Evolutionary conservation across 176 grass and related monocot species (phyloP).

Genomic region (Oryza brachyantha): DNA sequence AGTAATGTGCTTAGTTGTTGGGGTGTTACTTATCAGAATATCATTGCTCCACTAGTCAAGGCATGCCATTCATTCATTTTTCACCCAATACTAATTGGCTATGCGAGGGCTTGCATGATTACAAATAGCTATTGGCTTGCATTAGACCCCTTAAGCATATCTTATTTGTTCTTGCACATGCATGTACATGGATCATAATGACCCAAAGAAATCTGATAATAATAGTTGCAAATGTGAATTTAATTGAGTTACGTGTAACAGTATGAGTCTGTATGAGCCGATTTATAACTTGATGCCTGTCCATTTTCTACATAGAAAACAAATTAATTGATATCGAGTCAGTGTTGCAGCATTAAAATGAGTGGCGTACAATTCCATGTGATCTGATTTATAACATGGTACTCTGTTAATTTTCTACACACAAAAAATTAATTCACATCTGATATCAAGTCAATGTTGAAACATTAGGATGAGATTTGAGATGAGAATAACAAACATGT

Average conservation of each 20-base stretch:
- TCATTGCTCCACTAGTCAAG: neutral
- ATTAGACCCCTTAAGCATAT: neutral
- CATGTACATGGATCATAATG: neutral
- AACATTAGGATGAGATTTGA: neutral
- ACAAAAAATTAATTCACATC: neutral
- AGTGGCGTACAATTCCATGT: too few relatives aligned
- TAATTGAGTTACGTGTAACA: neutral
- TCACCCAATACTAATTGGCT: neutral
- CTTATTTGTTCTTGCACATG: neutral
- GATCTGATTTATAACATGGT: neutral
- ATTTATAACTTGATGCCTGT: neutral
- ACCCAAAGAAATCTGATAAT: neutral
- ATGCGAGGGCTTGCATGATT: neutral
- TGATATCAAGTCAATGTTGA: neutral
- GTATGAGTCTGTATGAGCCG: neutral
- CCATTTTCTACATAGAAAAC: neutral
- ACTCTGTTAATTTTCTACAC: neutral
- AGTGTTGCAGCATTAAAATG: neutral
- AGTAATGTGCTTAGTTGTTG: neutral
- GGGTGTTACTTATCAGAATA: neutral
- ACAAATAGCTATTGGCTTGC: neutral
- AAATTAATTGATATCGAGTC: neutral
- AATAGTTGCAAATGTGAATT: neutral
- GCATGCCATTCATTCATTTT: neutral
- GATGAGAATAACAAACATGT: too few relatives aligned